Conservation (phyloP, 768 basidiomycete species). For the Auricularia sp. region DNA sequence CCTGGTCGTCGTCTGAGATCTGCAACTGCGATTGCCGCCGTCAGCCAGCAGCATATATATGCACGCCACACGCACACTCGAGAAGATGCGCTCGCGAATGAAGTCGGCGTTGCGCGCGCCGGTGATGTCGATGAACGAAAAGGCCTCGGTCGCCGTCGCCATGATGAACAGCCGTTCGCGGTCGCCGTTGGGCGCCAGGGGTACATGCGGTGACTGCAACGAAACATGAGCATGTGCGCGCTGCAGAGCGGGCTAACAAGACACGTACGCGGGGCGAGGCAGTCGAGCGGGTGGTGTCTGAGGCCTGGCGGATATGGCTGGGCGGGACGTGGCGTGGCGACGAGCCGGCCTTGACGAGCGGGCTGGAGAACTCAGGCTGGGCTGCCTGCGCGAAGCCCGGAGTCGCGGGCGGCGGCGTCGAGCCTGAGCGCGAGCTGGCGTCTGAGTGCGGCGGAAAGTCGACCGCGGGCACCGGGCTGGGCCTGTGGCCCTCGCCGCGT, state of each 20-base stretch:
- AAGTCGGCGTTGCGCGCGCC: conserved; percentile 52
- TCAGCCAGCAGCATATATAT: not conserved
- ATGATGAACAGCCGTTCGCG: conserved; percentile 6
- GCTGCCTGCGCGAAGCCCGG: not conserved
- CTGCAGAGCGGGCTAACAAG: not conserved
- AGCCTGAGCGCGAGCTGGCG: not conserved
- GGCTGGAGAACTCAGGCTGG: too few relatives aligned
- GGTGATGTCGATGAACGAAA: conserved; percentile 50
- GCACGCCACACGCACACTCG: conserved; percentile 42
- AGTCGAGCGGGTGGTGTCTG: not conserved
- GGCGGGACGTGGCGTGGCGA: not conserved
- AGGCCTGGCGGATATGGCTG: not conserved
- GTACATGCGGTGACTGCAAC: not conserved
- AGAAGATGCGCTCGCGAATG: conserved; percentile 73
- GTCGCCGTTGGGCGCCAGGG: not conserved
- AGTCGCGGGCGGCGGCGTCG: not conserved
- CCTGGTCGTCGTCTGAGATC: conserved; percentile 76
- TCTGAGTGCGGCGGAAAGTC: not conserved
- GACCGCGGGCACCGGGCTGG: not conserved
- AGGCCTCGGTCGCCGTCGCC: conserved; percentile 6
- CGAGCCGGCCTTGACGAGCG: not conserved
- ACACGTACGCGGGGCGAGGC: not conserved
- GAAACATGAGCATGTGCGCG: not conserved
- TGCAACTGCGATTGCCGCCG: conserved; percentile 40
- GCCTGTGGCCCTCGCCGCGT: not conserved